Conservation (phyloP, 345 rosid species). For the Turnera subulata region DNA sequence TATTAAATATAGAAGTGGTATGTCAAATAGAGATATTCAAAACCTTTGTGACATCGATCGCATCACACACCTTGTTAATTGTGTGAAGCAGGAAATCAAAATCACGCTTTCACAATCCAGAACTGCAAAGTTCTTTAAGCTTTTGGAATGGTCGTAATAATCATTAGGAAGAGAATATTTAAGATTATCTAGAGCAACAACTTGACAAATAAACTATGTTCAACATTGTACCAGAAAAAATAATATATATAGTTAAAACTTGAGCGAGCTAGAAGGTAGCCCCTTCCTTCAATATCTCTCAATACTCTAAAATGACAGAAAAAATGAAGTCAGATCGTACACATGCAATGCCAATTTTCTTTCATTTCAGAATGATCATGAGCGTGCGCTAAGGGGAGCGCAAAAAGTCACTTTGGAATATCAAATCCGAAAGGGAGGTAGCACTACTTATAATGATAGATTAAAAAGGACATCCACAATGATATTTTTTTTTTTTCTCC, state of each 20-base stretch:
- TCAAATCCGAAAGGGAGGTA: conserved; percentile 15
- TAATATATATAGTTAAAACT: conserved; percentile 3
- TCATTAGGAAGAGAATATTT: conserved; percentile 20
- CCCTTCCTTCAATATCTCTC: too few relatives aligned
- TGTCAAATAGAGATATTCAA: not conserved
- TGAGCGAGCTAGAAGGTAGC: not conserved
- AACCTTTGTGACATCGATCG: not conserved
- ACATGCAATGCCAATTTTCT: not conserved
- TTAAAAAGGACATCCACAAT: conserved; percentile 21
- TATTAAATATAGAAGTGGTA: not conserved
- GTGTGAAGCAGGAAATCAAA: too few relatives aligned
- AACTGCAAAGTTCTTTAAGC: too few relatives aligned
- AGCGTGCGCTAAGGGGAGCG: conserved; percentile 30
- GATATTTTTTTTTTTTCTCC: not conserved
- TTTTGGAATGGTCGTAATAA: not conserved
- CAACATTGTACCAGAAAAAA: conserved; percentile 4
- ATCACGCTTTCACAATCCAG: too few relatives aligned
- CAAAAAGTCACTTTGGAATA: conserved; percentile 17
- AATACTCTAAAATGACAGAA: not conserved
- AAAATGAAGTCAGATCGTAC: not conserved
- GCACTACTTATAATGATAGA: not conserved
- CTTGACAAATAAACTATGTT: conserved; percentile 17
- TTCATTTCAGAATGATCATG: conserved; percentile 14
- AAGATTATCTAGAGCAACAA: conserved; percentile 27
- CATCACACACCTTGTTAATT: too few relatives aligned